Evolutionary conservation across 805 yeast genomes (phyloP).

Genomic region (Diddensiella transvaalensis): DNA sequence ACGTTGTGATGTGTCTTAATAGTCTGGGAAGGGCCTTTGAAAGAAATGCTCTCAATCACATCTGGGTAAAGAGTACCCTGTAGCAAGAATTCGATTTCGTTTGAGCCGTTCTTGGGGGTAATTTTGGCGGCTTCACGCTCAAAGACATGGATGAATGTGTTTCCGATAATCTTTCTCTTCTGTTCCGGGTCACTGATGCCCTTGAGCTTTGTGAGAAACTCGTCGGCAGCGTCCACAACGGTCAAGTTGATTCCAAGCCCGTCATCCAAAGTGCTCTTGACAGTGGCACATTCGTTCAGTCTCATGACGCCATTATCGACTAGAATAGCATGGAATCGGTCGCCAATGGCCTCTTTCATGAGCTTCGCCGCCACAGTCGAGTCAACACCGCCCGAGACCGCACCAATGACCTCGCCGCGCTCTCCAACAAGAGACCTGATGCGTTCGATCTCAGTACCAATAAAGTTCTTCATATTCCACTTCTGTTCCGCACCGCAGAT

Average conservation of each 20-base stretch:
- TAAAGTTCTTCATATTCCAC: slow-evolving; percentile 98
- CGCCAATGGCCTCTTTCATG: slow-evolving; percentile 98
- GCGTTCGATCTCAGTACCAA: slow-evolving; percentile 93
- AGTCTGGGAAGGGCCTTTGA: slow-evolving; percentile 99
- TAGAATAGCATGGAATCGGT: slow-evolving; percentile 95
- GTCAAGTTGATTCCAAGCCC: slow-evolving; percentile 94
- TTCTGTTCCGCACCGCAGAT: slow-evolving; percentile 83
- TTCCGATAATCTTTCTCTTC: slow-evolving; percentile 98
- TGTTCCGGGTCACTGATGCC: slow-evolving; percentile 98
- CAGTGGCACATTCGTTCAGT: slow-evolving; percentile 84
- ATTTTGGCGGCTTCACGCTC: slow-evolving; percentile 94
- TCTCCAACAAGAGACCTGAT: slow-evolving; percentile 92
- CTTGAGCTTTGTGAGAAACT: slow-evolving; percentile 78
- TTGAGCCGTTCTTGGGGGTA: slow-evolving; percentile 74
- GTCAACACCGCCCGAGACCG: slow-evolving; percentile 99
- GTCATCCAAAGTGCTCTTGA: slow-evolving; percentile 82
- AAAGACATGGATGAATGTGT: slow-evolving; percentile 94
- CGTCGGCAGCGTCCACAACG: slow-evolving; percentile 91
- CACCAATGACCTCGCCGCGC: slow-evolving; percentile 97
- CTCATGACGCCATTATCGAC: slow-evolving; percentile 99
- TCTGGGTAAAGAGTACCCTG: slow-evolving; percentile 99
- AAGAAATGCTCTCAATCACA: slow-evolving; percentile 96
- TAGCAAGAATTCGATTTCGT: slow-evolving; percentile 85
- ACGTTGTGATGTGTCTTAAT: slow-evolving; percentile 99
- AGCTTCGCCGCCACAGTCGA: slow-evolving; percentile 98